Base-by-base conservation (phyloP, 495 filamentous ascomycete genomes). In the Podospora anserina region DNA sequence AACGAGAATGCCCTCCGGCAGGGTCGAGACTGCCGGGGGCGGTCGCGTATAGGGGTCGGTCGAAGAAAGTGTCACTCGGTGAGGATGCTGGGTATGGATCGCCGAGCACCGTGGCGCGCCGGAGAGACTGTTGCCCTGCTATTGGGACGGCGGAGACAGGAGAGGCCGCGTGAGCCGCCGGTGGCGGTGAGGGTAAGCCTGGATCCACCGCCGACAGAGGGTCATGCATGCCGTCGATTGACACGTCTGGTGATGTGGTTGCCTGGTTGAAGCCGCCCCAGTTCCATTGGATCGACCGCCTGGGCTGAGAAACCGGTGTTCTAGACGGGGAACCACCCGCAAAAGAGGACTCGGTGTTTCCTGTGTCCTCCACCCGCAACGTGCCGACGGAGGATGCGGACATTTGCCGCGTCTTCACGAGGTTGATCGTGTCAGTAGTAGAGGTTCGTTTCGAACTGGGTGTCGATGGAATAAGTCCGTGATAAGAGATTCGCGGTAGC, bases 391-490 rank as follows among this genome's bases (percentile, higher is more conserved):
- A 76, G 3, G 81, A 81, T 56, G 73, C 39, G 0, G 79, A 80
- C 11, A 63, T 49, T 20, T 75, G 74, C 7, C 72, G 74, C n/a
- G 67, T 56, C 56, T 70, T 80, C 9, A 65, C 61, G 4, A 69
- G 27, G 27, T 68, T 65, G 1, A 76, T 69, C 30, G 69, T 70
- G 28, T 75, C 75, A 3, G 64, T 64, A 6, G 64, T 70, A 19
- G 80, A 75, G 2, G 61, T 69, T 16, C 76, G 67, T 34, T 70
- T 68, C 16, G 75, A 80, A 32, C 65, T 75, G 56, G 77, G 68
- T 16, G 74, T 61, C 11, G 78, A 80, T 5, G 76, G 68, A 0
- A 85, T 74, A 9, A 83, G 75, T 2, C 80, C 79, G 70, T 83
- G 76, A 57, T 78, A 80, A 19, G 72, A 68, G 5, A 85, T 75